phyloP scores from a whole-genome alignment of 495 filamentous ascomycete species.

The Tuber aestivum region DNA sequence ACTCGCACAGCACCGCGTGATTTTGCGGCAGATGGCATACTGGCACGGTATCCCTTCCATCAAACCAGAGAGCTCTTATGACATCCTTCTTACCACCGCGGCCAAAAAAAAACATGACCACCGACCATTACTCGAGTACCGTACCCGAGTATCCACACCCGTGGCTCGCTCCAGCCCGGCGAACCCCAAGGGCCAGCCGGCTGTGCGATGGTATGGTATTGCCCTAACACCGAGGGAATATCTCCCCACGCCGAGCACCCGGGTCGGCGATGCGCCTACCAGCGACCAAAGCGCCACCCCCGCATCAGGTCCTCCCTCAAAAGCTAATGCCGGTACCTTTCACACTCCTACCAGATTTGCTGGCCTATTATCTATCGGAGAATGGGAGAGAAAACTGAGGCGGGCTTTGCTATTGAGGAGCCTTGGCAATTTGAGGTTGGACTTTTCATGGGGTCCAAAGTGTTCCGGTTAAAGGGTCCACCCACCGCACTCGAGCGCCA shows the following conservation, averaged over 20 bases:
- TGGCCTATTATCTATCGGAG: background rate
- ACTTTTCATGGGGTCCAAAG: background rate
- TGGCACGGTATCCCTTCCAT: too few species aligned
- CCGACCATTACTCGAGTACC: too few species aligned
- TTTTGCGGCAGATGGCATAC: background rate
- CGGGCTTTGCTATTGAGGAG: background rate
- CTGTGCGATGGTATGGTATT: background rate
- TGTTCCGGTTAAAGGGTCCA: background rate
- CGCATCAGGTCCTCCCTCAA: background rate
- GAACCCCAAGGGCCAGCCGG: background rate
- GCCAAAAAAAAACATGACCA: background rate
- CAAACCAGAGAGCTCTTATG: background rate
- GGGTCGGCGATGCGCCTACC: background rate
- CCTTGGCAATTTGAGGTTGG: background rate
- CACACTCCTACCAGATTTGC: background rate
- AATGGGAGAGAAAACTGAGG: background rate
- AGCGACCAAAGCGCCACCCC: background rate
- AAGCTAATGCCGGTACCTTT: background rate
- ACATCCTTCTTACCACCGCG: background rate
- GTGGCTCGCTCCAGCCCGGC: background rate
- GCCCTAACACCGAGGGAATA: background rate
- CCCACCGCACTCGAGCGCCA: background rate
- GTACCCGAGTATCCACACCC: background rate
- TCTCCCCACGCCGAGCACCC: background rate
- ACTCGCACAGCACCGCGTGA: too few species aligned